Conservation (phyloP, 495 filamentous ascomycete species). For the Neurospora sp. region DNA sequence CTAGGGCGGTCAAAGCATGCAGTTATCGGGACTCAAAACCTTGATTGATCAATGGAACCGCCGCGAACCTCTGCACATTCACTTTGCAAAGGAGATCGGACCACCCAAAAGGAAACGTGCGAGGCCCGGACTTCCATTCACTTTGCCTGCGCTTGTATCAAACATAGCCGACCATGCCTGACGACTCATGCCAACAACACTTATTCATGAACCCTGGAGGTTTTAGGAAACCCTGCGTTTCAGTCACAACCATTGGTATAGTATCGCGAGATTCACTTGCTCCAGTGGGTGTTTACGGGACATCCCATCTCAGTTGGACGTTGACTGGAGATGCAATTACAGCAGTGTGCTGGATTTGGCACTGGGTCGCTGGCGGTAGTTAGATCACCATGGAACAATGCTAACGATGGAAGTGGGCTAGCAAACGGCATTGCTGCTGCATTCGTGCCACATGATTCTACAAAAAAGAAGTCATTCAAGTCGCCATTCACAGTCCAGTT, state of each 20-base stretch:
- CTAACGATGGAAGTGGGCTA: background rate
- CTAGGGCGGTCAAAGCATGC: background rate
- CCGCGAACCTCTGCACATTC: background rate
- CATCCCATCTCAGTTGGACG: background rate
- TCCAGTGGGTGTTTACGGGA: background rate
- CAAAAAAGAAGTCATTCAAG: background rate
- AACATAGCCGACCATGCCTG: background rate
- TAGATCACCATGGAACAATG: background rate
- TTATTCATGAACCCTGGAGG: background rate
- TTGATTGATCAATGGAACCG: background rate
- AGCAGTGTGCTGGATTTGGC: background rate
- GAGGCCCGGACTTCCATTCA: background rate
- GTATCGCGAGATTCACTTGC: background rate
- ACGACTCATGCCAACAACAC: background rate
- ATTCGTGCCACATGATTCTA: background rate
- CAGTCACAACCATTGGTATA: background rate
- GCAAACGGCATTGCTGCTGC: background rate
- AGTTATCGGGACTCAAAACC: background rate
- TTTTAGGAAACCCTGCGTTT: background rate
- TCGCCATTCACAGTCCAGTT: background rate
- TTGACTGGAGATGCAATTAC: background rate
- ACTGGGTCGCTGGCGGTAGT: background rate
- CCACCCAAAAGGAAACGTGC: background rate
- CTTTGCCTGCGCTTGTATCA: background rate
- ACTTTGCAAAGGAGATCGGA: background rate